Base-by-base conservation (phyloP, 768 basidiomycete species). In the Ephemerocybe angulata region DNA sequence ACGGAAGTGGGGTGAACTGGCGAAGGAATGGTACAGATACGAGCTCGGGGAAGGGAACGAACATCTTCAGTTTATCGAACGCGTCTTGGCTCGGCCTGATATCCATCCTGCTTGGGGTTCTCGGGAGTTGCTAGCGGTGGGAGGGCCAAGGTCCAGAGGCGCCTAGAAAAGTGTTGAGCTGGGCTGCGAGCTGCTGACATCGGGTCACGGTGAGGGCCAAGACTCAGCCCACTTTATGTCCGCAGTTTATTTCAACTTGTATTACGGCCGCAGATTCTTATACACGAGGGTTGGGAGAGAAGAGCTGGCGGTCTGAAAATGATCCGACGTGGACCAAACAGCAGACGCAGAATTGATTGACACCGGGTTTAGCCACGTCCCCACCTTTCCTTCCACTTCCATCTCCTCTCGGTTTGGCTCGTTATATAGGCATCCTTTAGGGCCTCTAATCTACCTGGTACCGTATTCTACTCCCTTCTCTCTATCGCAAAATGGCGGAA, bases 1-100 rank as follows among this genome's bases (percentile, higher is more conserved):
- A 6, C 64, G 65, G 38, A 69, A 69, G 50, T 88, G 85, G 85
- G 80, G 80, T 1, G 54, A 59, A 40, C 55, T 77, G 19, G 80
- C 83, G 3, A 57, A 68, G 12, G 60, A 72, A 63, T 88, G 85
- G 85, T 85, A 77, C 64, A 65, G 67, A 1, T 72, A 75, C 56
- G 85, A 86, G 60, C 63, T 86, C 7, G 86, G 86, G 0, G 58
- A 54, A 3, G 84, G 85, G 57, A 83, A 79, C 51, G 69, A 70
- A n/a, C 76, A 80, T 52, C 76, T 73, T 4, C 52, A 48, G 33
- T 74, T 75, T 56, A 78, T 81, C 71, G 56, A 54, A 19, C 51
- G 27, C 49, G 57, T 76, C 3, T 65, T 68, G 17, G 59, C 42
- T 0, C 59, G 66, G 17, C 83, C 84, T 2, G 58, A 72, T 50